Evolutionary conservation across 805 yeast genomes (phyloP).

Genomic region (Wickerhamiella azyma): DNA sequence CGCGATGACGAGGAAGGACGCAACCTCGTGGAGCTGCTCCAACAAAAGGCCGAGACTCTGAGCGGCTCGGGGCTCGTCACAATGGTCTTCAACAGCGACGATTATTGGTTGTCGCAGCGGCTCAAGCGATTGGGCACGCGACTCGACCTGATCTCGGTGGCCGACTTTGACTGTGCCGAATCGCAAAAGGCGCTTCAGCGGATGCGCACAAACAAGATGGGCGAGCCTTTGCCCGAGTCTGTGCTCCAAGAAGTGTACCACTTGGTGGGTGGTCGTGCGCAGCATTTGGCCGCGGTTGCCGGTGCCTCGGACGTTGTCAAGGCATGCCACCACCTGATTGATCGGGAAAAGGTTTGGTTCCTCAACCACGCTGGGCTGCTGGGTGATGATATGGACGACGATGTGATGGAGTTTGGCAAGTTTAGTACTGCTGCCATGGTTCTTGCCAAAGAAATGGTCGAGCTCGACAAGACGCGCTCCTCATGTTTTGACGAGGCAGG

Average conservation of each 20-base stretch:
- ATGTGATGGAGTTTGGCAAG: conserved; percentile 74
- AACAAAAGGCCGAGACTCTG: conserved; percentile 69
- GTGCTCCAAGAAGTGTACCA: conserved; percentile 45
- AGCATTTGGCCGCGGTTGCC: conserved; percentile 55
- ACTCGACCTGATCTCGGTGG: conserved; percentile 54
- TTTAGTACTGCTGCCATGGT: conserved; percentile 63
- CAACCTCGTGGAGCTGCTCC: conserved; percentile 57
- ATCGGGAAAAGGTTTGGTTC: conserved; percentile 75
- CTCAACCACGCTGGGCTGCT: conserved; percentile 67
- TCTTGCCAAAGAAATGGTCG: conserved; percentile 53
- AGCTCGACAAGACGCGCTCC: conserved; percentile 38
- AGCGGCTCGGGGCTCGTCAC: conserved; percentile 62
- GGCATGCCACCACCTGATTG: conserved; percentile 60
- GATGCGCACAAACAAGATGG: conserved; percentile 32
- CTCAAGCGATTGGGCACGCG: conserved; percentile 59
- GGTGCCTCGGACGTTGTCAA: conserved; percentile 25
- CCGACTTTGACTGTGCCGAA: conserved; percentile 41
- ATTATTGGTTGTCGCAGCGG: conserved; percentile 76
- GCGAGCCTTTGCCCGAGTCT: conserved; percentile 29
- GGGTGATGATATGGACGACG: conserved; percentile 75
- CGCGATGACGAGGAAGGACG: conserved; percentile 63
- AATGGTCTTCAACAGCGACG: conserved; percentile 66
- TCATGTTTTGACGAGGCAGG: conserved; percentile 10
- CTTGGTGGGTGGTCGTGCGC: conserved; percentile 73
- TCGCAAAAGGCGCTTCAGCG: conserved; percentile 40